Evolutionary conservation across 2,329 filamentous ascomycete species (phyloP).

Genomic region (Clonostachys solani): DNA sequence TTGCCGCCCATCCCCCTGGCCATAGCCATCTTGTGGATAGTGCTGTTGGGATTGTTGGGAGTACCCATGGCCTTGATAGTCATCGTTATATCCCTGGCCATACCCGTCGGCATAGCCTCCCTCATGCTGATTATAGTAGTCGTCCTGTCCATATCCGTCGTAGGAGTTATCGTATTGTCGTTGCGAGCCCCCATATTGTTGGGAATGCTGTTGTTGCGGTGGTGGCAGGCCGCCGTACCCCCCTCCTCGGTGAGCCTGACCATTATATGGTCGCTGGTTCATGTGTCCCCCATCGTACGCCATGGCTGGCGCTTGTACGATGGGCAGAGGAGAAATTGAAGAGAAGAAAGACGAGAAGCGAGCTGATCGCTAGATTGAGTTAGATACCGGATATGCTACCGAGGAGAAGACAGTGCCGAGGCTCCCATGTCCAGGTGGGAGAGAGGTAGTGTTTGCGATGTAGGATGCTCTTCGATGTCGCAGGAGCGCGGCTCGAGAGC

Average conservation of each 20-base stretch:
- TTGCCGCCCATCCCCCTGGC: constrained; percentile 25
- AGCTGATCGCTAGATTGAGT: neutral
- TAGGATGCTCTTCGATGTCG: too few species aligned
- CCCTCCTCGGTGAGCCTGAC: constrained; percentile 31
- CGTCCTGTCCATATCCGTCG: too few species aligned
- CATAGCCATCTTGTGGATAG: constrained; percentile 25
- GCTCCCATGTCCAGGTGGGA: too few species aligned
- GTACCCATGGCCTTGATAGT: constrained; percentile 40
- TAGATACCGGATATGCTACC: neutral
- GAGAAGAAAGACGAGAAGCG: neutral
- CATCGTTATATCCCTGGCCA: constrained; percentile 21
- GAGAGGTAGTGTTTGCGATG: too few species aligned
- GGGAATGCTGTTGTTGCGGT: constrained; percentile 25
- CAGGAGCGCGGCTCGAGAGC: neutral
- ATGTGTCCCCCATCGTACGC: constrained; percentile 44
- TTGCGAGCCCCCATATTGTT: constrained; percentile 11
- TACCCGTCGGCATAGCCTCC: constrained; percentile 38
- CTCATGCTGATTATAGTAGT: too few species aligned
- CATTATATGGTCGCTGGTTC: constrained; percentile 41
- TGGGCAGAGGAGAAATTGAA: neutral
- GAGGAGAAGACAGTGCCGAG: neutral
- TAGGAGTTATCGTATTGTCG: constrained; percentile 31
- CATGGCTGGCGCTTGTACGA: constrained; percentile 24
- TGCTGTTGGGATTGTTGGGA: constrained; percentile 37
- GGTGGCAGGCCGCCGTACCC: constrained; percentile 19